Percentiles rank a stretch among this genome's conserved stretches.
Evolutionary conservation across 176 grass and related monocot genomes (phyloP).

Genomic region (Urochloa ruziziensis): DNA sequence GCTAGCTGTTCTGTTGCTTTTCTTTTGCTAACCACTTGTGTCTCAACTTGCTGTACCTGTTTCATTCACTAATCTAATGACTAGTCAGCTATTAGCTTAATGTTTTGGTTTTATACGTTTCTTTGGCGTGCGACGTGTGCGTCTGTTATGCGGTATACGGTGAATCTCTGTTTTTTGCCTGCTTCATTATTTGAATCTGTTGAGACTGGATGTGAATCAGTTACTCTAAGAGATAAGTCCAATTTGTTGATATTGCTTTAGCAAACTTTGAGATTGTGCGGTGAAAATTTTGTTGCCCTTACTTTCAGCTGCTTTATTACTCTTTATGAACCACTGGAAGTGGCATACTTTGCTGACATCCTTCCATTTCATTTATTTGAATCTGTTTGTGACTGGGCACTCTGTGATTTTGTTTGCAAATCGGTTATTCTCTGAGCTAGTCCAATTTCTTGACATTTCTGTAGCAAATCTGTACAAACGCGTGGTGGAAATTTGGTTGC

Average conservation of each 20-base stretch:
- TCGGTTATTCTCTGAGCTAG: background rate
- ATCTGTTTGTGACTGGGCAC: background rate
- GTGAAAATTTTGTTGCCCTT: no score
- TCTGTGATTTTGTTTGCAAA: background rate
- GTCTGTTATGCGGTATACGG: background rate
- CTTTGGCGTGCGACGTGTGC: background rate
- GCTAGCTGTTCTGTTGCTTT: constrained; percentile 35
- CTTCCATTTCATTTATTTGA: no score
- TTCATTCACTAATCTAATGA: constrained; percentile 35
- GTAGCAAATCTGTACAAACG: background rate
- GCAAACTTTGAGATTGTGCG: no score
- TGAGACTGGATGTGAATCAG: no score
- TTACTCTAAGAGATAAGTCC: no score
- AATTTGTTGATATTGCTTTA: no score
- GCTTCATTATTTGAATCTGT: background rate
- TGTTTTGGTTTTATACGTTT: background rate
- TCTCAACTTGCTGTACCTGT: constrained; percentile 9
- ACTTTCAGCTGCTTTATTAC: no score
- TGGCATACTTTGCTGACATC: no score
- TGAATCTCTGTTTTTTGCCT: background rate
- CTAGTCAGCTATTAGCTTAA: constrained; percentile 23
- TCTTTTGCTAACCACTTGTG: constrained; percentile 53
- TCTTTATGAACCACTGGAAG: no score
- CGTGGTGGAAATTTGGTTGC: background rate
- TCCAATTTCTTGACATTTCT: background rate